Evolutionary conservation across 306 rosid genomes (phyloP).

Genomic region (Glycine tomentella): DNA sequence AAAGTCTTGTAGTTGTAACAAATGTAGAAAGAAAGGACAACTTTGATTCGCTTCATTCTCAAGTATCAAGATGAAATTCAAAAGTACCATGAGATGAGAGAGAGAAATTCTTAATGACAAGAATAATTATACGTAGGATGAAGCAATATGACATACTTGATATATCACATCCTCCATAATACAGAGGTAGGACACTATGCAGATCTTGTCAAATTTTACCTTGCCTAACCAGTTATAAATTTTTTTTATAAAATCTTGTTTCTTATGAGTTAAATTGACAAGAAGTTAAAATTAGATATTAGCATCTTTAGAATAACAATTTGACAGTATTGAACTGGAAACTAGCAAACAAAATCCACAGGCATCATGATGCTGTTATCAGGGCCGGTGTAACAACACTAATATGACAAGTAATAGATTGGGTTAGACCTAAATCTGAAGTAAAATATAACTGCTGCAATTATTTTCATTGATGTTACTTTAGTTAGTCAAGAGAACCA

Average conservation of each 20-base stretch:
- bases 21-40: background rate
- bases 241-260: constrained; percentile 2
- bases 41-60: background rate
- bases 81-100: background rate
- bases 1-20: constrained; percentile 18
- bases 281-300: constrained; percentile 5
- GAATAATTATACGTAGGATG: no score
- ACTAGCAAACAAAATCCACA: constrained; percentile 10
- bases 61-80: constrained; percentile 13
- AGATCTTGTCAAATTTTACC: constrained; percentile 19
- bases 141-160: background rate
- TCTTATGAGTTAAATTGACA: background rate
- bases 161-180: constrained; percentile 5
- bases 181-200: background rate
- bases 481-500: background rate
- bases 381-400: background rate
- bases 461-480: background rate
- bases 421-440: background rate
- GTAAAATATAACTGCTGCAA: background rate
- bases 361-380: background rate
- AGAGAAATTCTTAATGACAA: background rate
- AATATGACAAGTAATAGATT: background rate
- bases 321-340: constrained; percentile 11
- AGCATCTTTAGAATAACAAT: constrained; percentile 5
- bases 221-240: background rate